A percentile compares a stretch with the other conserved stretches of the same genome.
Conservation (phyloP, 257 asterid species). For the Plectranthus barbatus region DNA sequence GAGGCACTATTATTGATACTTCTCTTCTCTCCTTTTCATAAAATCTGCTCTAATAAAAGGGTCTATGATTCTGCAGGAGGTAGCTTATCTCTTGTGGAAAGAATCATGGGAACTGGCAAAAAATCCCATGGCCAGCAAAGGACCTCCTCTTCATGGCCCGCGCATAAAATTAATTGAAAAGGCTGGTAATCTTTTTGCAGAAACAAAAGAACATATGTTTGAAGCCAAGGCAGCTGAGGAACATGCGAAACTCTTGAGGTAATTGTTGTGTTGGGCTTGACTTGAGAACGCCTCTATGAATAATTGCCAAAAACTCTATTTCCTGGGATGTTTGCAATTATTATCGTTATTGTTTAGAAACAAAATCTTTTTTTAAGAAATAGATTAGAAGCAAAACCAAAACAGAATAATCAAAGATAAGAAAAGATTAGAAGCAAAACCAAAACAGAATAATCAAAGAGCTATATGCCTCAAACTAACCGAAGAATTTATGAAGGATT, state of each 20-base stretch:
- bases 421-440: too few species aligned
- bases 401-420: too few species aligned
- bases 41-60: neutral
- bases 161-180: slow-evolving; percentile 74
- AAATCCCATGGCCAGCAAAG: slow-evolving; percentile 80
- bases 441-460: neutral
- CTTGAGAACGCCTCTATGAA: too few species aligned
- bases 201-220: slow-evolving; percentile 72
- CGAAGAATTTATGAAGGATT: neutral
- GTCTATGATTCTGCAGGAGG: slow-evolving; percentile 50
- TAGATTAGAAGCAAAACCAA: too few species aligned
- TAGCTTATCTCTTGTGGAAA: slow-evolving; percentile 73
- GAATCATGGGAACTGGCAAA: slow-evolving; percentile 90
- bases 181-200: slow-evolving; percentile 66
- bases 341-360: neutral
- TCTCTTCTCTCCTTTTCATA: slow-evolving; percentile 12
- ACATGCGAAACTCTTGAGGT: slow-evolving; percentile 93
- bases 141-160: slow-evolving; percentile 70
- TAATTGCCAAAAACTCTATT: slow-evolving; percentile 1
- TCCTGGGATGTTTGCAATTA: neutral
- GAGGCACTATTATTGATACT: neutral
- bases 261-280: slow-evolving; percentile 1
- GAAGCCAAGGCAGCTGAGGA: slow-evolving; percentile 98
- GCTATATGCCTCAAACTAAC: neutral
- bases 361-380: too few species aligned